Evolutionary conservation across 2,329 filamentous ascomycete species (phyloP).

Genomic region (Fusarium gaditjirri): DNA sequence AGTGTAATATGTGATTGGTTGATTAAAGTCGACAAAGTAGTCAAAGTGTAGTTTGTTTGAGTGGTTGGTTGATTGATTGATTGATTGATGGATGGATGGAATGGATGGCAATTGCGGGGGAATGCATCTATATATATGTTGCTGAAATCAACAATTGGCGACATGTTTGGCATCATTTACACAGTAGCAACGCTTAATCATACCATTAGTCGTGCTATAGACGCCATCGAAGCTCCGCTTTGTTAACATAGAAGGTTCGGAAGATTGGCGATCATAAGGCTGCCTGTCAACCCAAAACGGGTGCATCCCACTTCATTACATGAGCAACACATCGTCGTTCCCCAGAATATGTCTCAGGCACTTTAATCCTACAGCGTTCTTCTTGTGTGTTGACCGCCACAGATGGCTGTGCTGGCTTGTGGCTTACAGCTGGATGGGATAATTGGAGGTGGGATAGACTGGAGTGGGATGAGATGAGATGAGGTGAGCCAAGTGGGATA

Average conservation of each 20-base stretch:
- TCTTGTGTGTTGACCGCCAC: not conserved
- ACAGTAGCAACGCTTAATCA: not conserved
- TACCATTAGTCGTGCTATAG: not conserved
- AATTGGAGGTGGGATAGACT: not conserved
- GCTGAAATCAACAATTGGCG: not conserved
- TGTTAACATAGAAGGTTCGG: not conserved
- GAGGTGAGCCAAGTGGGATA: constrained; percentile 31
- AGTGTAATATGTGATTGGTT: not conserved
- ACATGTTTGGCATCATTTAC: not conserved
- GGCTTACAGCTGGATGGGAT: not conserved
- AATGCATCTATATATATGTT: constrained; percentile 4
- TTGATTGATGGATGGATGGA: not conserved
- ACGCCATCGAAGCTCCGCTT: constrained; percentile 4
- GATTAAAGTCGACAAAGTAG: not conserved
- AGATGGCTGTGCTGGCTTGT: constrained; percentile 1
- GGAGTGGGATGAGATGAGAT: constrained; percentile 15
- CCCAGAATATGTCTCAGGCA: not conserved
- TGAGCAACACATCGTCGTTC: not conserved
- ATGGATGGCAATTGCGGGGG: not conserved
- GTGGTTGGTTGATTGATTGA: not conserved
- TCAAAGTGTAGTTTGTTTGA: not conserved
- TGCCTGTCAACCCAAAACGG: not conserved
- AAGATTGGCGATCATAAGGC: not conserved
- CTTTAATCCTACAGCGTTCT: not conserved
- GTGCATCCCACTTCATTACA: not conserved